Evolutionary conservation across 805 yeast genomes (phyloP).

Genomic region (Cyberlindnera xylosilytica): DNA sequence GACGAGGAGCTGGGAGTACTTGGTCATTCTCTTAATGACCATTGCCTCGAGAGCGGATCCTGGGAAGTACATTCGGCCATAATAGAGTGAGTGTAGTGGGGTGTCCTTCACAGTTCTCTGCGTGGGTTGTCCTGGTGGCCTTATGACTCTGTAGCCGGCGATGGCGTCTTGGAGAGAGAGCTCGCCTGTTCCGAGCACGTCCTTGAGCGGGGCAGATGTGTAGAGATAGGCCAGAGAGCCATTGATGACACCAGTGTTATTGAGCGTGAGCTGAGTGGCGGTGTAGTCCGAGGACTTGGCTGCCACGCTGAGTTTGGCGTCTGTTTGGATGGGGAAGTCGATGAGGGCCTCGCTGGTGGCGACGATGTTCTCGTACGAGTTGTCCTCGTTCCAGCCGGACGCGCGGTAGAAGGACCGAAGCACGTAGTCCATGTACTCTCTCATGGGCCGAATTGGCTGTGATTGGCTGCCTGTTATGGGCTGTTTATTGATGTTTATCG

Average conservation of each 20-base stretch:
- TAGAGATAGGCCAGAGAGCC: conserved; percentile 85
- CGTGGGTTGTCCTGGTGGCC: conserved; percentile 41
- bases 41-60: conserved; percentile 85
- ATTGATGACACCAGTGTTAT: conserved; percentile 59
- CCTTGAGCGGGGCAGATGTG: conserved; percentile 54
- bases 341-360: conserved; percentile 67
- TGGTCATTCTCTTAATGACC: conserved; percentile 61
- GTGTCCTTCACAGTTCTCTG: conserved; percentile 3
- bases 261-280: conserved; percentile 69
- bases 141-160: conserved; percentile 62
- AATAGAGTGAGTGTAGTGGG: conserved; percentile 47
- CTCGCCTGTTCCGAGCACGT: conserved; percentile 47
- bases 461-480: not conserved
- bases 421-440: conserved; percentile 81
- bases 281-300: conserved; percentile 67
- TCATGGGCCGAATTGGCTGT: conserved; percentile 18
- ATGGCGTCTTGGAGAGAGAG: conserved; percentile 64
- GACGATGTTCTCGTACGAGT: conserved; percentile 70
- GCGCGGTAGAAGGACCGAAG: conserved; percentile 65
- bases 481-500: too few relatives aligned
- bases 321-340: conserved; percentile 71
- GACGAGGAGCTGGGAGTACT: conserved; percentile 59
- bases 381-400: conserved; percentile 78
- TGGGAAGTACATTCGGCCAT: conserved; percentile 88
- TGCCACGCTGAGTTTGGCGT: conserved; percentile 61